These are phyloP conservation scores for Aspergillus clavatus DNA, from an alignment of 2,329 filamentous ascomycete species.

Conservation along the genomic window DNA sequence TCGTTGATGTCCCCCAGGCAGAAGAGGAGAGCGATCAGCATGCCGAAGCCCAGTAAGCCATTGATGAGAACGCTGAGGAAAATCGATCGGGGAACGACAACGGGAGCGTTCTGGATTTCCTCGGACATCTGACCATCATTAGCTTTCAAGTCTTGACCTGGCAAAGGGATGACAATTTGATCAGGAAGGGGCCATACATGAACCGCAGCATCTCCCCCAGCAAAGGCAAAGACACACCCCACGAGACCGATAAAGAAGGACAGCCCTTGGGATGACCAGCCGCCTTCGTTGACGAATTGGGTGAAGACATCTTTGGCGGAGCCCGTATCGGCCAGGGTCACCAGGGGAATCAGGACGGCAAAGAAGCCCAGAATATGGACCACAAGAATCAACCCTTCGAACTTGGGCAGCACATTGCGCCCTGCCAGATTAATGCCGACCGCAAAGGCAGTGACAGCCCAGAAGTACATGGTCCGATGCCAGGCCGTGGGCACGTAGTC, in stretches of 20 bases:
- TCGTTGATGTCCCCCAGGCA: conserved; percentile 32
- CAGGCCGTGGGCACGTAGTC: conserved; percentile 38
- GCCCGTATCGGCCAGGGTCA: conserved; percentile 33
- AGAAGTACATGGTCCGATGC: conserved; percentile 48
- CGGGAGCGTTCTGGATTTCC: conserved; percentile 35
- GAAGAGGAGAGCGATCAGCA: conserved; percentile 34
- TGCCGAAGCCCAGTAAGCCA: conserved; percentile 31
- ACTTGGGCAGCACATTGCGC: conserved; percentile 40
- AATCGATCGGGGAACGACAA: conserved; percentile 35
- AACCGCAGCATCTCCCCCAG: conserved; percentile 21
- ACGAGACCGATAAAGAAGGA: conserved; percentile 23
- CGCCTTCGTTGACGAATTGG: conserved; percentile 19
- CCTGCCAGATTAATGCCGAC: conserved; percentile 42
- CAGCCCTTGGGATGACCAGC: conserved; percentile 18
- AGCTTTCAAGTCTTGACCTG: too few species aligned
- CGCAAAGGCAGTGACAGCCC: conserved; percentile 38
- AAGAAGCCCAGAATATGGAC: conserved; percentile 51
- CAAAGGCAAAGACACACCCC: conserved; percentile 19
- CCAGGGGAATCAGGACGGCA: conserved; percentile 47
- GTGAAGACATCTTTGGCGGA: conserved; percentile 17
- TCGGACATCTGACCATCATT: conserved; percentile 41
- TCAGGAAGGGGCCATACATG: conserved; percentile 17
- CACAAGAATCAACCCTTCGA: conserved; percentile 47
- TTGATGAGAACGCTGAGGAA: conserved; percentile 34
- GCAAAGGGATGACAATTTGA: too few species aligned